phyloP scores from a whole-genome alignment of 148 eudicot genomes.

The Cornus kousa region DNA sequence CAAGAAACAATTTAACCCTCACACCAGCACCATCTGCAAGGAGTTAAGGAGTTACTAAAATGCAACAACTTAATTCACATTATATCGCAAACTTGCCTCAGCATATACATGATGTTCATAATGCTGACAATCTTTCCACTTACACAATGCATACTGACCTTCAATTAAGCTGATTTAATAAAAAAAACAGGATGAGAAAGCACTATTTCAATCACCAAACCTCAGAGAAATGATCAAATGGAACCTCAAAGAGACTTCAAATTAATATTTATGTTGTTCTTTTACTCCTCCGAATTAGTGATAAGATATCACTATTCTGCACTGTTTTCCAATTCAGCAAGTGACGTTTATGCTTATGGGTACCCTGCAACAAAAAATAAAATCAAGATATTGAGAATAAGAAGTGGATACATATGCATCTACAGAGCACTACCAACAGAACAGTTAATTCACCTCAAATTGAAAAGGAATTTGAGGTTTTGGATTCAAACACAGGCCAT shows the following conservation, averaged over 20 bases:
- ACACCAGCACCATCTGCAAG: too few species aligned
- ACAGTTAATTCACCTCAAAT: constrained; percentile 45
- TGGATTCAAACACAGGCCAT: constrained; percentile 34
- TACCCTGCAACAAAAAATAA: constrained; percentile 30
- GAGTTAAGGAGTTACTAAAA: too few species aligned
- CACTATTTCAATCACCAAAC: constrained; percentile 7
- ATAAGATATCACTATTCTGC: constrained; percentile 35
- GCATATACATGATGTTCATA: background rate
- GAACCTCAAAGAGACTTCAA: background rate
- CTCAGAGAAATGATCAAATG: constrained; percentile 31
- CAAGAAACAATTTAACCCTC: too few species aligned
- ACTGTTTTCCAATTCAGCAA: constrained; percentile 35
- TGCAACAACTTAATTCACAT: background rate
- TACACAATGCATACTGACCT: background rate
- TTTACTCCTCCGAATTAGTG: constrained; percentile 36
- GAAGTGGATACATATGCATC: background rate
- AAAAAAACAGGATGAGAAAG: background rate
- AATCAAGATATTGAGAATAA: background rate
- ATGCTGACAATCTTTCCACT: background rate
- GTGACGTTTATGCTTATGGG: constrained; percentile 34
- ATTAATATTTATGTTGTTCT: constrained; percentile 1
- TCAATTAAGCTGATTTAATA: background rate
- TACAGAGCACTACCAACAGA: background rate
- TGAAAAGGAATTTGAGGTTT: constrained; percentile 46
- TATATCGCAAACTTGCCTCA: background rate